phyloP scores from a whole-genome alignment of 306 rosid genomes.

The Malus sieversii region DNA sequence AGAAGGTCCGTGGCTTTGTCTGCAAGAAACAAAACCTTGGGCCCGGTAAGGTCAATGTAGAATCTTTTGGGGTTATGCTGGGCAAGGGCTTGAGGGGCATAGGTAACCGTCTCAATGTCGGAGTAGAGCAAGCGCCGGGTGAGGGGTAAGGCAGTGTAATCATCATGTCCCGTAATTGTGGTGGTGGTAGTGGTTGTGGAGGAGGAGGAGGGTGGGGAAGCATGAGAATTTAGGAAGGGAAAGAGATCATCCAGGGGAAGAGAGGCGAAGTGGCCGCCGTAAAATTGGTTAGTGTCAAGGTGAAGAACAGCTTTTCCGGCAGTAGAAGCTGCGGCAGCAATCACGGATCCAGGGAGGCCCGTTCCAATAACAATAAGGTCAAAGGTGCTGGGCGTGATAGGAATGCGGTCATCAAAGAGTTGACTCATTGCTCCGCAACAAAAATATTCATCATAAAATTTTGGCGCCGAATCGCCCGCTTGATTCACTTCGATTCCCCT shows the following conservation, averaged over 20 bases:
- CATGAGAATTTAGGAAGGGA: constrained; percentile 44
- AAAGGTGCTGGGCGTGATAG: constrained; percentile 6
- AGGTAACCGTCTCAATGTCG: constrained; percentile 29
- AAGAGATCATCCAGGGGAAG: constrained; percentile 52
- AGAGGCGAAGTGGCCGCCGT: constrained; percentile 66
- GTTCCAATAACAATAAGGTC: constrained; percentile 75
- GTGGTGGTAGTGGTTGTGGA: not conserved
- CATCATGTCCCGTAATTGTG: constrained; percentile 2
- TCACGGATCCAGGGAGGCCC: constrained; percentile 49
- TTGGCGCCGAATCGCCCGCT: no score
- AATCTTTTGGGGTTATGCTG: constrained; percentile 42
- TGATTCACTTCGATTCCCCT: no score
- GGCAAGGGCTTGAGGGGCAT: constrained; percentile 11
- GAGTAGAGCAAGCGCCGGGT: constrained; percentile 26
- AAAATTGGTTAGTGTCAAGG: constrained; percentile 65
- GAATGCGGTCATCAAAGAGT: no score
- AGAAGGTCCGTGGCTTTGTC: constrained; percentile 47
- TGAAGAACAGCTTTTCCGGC: constrained; percentile 68
- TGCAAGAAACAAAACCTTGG: constrained; percentile 55
- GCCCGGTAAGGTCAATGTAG: constrained; percentile 67
- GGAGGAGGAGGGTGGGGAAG: constrained; percentile 5
- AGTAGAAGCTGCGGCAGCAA: constrained; percentile 64
- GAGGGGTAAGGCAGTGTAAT: constrained; percentile 32
- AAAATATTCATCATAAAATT: no score
- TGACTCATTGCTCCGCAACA: no score